phyloP scores from a whole-genome alignment of 257 asterid genomes.

The Dorcoceras hygrometricum region DNA sequence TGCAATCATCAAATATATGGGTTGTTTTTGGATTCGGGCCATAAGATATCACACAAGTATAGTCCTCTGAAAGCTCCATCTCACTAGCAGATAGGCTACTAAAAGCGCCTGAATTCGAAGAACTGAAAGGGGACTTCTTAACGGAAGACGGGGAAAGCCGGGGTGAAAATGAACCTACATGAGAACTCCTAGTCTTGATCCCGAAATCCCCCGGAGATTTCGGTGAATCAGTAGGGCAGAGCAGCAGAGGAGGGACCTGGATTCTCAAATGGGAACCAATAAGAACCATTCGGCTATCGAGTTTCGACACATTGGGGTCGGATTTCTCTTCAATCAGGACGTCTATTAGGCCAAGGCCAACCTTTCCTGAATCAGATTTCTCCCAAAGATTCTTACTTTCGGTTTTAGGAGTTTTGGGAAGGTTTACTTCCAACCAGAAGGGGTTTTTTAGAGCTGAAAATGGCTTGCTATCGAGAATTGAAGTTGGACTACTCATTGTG shows the following conservation, averaged over 20 bases:
- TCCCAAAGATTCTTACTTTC: constrained; percentile 47
- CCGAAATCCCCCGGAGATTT: constrained; percentile 74
- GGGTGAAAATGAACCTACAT: constrained; percentile 45
- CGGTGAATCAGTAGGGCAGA: constrained; percentile 48
- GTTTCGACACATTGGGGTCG: constrained; percentile 35
- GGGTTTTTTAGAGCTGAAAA: constrained; percentile 44
- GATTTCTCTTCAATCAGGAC: constrained; percentile 48
- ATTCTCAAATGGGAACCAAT: constrained; percentile 84
- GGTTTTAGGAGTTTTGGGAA: constrained; percentile 40
- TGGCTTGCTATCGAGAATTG: constrained; percentile 64
- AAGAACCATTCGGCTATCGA: constrained; percentile 46
- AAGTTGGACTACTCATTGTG: constrained; percentile 60
- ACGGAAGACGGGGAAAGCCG: constrained; percentile 33
- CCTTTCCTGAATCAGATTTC: constrained; percentile 42
- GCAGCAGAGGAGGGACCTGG: constrained; percentile 55
- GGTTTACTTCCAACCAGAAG: constrained; percentile 40
- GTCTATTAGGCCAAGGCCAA: constrained; percentile 64
- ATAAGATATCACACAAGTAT: constrained; percentile 75
- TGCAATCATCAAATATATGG: constrained; percentile 79
- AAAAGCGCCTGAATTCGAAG: constrained; percentile 34
- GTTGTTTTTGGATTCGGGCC: constrained; percentile 86
- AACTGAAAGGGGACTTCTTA: constrained; percentile 51
- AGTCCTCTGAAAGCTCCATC: constrained; percentile 92
- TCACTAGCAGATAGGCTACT: constrained; percentile 56
- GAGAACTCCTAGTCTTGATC: constrained; percentile 59